phyloP scores from a whole-genome alignment of 345 rosid genomes.

The Aquilaria malaccensis region DNA sequence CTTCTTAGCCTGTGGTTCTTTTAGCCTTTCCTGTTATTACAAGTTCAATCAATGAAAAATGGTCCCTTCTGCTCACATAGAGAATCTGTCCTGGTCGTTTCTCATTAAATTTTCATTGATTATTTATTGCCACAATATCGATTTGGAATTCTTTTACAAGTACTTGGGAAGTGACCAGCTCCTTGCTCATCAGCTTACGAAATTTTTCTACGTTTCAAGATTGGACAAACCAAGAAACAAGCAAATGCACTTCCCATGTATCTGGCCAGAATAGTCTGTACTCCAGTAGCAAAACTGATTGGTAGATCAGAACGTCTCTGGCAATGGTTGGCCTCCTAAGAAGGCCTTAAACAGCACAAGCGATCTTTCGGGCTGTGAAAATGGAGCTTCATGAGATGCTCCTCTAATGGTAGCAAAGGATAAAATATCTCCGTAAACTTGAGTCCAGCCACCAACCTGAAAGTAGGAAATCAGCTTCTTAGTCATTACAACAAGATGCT shows the following conservation, averaged over 20 bases:
- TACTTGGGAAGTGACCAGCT: neutral
- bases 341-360: constrained; percentile 77
- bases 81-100: neutral
- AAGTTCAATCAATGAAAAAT: neutral
- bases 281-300: constrained; percentile 13
- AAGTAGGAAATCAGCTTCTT: neutral
- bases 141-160: neutral
- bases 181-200: constrained; percentile 18
- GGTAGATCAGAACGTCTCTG: constrained; percentile 57
- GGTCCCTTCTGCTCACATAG: neutral
- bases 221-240: constrained; percentile 16
- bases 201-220: constrained; percentile 17
- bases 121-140: neutral
- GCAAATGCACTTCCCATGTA: constrained; percentile 21
- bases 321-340: constrained; percentile 52
- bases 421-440: constrained; percentile 67
- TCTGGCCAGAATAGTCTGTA: constrained; percentile 23
- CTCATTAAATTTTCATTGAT: neutral
- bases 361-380: constrained; percentile 93
- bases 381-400: constrained; percentile 94
- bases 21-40: neutral
- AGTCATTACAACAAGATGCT: neutral
- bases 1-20: constrained; percentile 10
- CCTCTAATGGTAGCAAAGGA: constrained; percentile 97
- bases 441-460: constrained; percentile 99